Percentiles rank a stretch among this genome's conserved stretches.
Evolutionary conservation across 2,329 filamentous ascomycete genomes (phyloP).

Genomic region (Mariannaea sp.): DNA sequence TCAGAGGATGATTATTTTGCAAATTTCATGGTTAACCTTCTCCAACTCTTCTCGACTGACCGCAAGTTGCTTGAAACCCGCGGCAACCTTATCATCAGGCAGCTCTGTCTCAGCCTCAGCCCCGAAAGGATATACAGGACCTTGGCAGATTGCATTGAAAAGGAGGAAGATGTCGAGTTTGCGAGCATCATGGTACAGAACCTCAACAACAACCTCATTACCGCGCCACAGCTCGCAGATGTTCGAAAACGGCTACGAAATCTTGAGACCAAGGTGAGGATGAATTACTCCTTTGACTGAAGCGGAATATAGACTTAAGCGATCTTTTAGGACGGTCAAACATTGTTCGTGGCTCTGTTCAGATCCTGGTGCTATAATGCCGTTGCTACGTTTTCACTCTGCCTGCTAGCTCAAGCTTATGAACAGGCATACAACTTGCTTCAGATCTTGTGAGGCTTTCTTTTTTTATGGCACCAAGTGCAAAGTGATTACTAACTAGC

Average conservation of each 20-base stretch:
- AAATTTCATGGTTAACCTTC: conserved; percentile 95
- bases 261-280: conserved; percentile 75
- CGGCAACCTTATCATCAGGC: conserved; percentile 94
- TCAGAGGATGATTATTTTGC: conserved; percentile 98
- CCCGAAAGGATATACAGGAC: conserved; percentile 95
- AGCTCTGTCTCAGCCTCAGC: conserved; percentile 89
- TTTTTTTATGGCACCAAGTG: neutral
- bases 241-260: conserved; percentile 89
- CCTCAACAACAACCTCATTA: conserved; percentile 98
- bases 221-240: conserved; percentile 90
- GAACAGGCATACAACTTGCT: conserved; percentile 96
- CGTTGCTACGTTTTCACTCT: conserved; percentile 95
- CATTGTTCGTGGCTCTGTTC: conserved; percentile 92
- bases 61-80: conserved; percentile 86
- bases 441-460: conserved; percentile 84
- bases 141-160: conserved; percentile 93
- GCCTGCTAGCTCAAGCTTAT: conserved; percentile 93
- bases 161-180: conserved; percentile 97
- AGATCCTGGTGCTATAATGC: conserved; percentile 98
- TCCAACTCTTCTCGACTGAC: conserved; percentile 95
- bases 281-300: too few species aligned
- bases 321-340: conserved; percentile 76
- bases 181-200: conserved; percentile 99
- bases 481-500: conserved; percentile 1
- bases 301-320: conserved; percentile 11